Evolutionary conservation across 2,329 filamentous ascomycete species (phyloP), one percentile per base, ranked within the genome.

Genomic region (Periglandula ipomoeae): DNA sequence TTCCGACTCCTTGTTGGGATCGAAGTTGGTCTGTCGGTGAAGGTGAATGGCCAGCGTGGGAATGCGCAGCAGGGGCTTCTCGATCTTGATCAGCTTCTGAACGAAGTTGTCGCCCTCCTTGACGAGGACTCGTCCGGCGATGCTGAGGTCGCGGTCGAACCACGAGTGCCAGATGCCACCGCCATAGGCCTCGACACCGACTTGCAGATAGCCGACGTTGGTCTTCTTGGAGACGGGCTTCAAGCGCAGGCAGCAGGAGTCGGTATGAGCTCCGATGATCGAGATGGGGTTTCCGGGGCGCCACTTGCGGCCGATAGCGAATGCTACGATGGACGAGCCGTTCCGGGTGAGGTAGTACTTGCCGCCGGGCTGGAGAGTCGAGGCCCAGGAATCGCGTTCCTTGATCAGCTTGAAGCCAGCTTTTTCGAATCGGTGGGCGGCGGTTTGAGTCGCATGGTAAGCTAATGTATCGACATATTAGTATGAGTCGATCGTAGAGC

Each of bases 281-380:
- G 87, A 78, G 55, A 96, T 84, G 8, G 90, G 84, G 66, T 95
- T 95, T 40, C 91, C 91, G 2, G 91, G 82, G 63, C 84, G 85
- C 91, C 91, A 98, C 72, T 87, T 84, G 61, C 82, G 80, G 61
- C 91, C 91, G 60, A 97, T 85, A 53, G 88, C 87, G 68, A 97
- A 97, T 54, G 90, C 90, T 50, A 95, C 81, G 55, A 97, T 87
- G 44, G 91, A 94, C 23, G 89, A 95, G 51, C 81, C 84, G 70
- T 97, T 97, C 56, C 91, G 85, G 43, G 91, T 97, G 61, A 96
- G 80, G 71, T 90, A 96, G 75, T 97, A 97, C 70, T 94, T 96
- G 55, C 91, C 90, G 54, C 91, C 90, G 20, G 89, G 88, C 50
- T 82, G 79, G 53, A 95, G 78, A 41, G 77, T 80, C 1, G 84